phyloP scores from a whole-genome alignment of 257 asterid genomes.

The Nicotiana sylvestris region DNA sequence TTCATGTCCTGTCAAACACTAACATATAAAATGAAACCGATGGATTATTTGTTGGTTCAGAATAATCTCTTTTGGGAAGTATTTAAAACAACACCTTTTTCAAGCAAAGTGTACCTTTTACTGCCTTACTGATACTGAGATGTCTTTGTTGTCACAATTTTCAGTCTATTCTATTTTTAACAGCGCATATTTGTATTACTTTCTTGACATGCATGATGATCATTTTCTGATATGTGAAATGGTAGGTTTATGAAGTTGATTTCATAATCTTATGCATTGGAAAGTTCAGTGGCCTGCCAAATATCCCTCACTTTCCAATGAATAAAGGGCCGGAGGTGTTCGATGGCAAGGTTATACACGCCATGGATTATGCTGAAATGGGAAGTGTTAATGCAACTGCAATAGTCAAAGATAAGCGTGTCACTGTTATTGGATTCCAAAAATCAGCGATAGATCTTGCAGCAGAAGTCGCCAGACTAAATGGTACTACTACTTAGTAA shows the following conservation, averaged over 20 bases:
- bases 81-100: background rate
- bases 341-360: conserved; percentile 43
- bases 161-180: background rate
- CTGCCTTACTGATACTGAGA: background rate
- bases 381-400: conserved; percentile 33
- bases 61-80: background rate
- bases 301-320: conserved; percentile 35
- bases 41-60: too few species aligned
- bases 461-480: conserved; percentile 36
- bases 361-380: conserved; percentile 62
- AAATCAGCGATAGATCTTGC: conserved; percentile 71
- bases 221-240: background rate
- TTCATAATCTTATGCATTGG: conserved; percentile 63
- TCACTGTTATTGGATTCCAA: conserved; percentile 56
- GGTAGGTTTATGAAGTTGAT: conserved; percentile 45
- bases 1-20: too few species aligned
- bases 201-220: too few species aligned
- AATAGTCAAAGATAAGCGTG: conserved; percentile 38
- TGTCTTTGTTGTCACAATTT: background rate
- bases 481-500: conserved; percentile 26
- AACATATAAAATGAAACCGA: too few species aligned
- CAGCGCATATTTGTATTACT: too few species aligned
- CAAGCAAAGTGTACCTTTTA: background rate
- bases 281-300: conserved; percentile 47
- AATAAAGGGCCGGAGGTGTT: conserved; percentile 32